Conservation (phyloP, 306 rosid species). For the Carpinus viminea region DNA sequence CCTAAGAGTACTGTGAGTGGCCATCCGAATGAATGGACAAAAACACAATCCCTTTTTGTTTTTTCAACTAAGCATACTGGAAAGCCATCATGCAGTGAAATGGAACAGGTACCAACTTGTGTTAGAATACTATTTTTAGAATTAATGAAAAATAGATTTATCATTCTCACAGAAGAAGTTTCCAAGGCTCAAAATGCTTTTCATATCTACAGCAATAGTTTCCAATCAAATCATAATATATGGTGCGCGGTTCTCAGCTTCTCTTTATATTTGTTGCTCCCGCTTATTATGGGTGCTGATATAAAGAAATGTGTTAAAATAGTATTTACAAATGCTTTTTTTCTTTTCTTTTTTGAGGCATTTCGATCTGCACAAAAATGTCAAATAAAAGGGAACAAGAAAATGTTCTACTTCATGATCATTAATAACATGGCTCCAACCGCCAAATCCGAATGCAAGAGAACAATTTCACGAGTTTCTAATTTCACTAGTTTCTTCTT, state of each 20-base stretch:
- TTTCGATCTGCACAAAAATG: no score
- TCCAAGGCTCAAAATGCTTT: conserved; percentile 9
- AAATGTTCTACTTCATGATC: no score
- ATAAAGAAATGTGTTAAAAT: no score
- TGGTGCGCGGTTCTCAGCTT: not conserved
- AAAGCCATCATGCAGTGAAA: not conserved
- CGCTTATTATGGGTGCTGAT: not conserved
- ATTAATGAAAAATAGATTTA: conserved; percentile 27
- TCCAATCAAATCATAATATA: not conserved
- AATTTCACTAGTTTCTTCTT: no score
- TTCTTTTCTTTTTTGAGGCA: no score
- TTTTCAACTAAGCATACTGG: not conserved
- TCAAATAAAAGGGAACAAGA: no score
- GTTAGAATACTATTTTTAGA: conserved; percentile 9
- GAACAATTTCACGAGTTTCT: no score
- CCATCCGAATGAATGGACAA: not conserved
- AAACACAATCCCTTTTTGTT: not conserved
- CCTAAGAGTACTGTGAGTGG: conserved; percentile 55
- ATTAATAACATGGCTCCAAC: no score
- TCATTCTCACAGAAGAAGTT: conserved; percentile 7
- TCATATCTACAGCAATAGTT: not conserved
- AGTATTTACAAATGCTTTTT: no score
- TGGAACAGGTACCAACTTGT: not conserved
- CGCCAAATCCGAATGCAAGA: no score
- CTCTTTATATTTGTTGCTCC: not conserved